These are phyloP conservation scores for Microsporum audouinii DNA, from an alignment of 2,329 filamentous ascomycete genomes.

Conservation along the genomic window DNA sequence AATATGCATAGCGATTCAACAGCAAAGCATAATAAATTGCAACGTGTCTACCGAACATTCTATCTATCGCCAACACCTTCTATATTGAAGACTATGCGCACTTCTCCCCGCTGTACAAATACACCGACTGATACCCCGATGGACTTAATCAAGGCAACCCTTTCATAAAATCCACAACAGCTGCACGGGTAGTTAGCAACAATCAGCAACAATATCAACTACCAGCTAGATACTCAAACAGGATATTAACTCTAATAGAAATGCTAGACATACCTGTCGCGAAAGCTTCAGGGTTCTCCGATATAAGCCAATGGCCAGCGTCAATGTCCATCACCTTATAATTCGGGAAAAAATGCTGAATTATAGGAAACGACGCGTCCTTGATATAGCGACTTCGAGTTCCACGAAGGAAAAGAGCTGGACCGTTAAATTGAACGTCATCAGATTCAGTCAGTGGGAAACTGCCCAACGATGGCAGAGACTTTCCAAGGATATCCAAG, in stretches of 20 bases:
- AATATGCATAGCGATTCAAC: neutral
- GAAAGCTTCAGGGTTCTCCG: slow-evolving; percentile 74
- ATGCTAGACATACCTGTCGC: slow-evolving; percentile 49
- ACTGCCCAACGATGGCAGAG: slow-evolving; percentile 66
- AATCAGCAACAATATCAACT: neutral
- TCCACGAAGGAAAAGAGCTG: slow-evolving; percentile 55
- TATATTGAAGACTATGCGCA: neutral
- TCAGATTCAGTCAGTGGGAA: slow-evolving; percentile 74
- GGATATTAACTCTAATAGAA: neutral
- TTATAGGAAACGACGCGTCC: slow-evolving; percentile 21
- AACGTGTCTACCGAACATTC: neutral
- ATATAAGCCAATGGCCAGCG: slow-evolving; percentile 77
- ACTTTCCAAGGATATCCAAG: slow-evolving; percentile 54
- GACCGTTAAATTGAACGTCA: slow-evolving; percentile 57
- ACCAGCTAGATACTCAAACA: neutral
- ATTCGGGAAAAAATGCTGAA: slow-evolving; percentile 56
- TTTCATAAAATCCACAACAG: slow-evolving; percentile 8
- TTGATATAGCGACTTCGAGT: slow-evolving; percentile 23
- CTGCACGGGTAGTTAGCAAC: slow-evolving; percentile 5
- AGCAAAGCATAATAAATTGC: neutral
- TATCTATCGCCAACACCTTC: neutral
- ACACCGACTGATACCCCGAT: too few relatives aligned
- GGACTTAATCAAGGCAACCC: neutral
- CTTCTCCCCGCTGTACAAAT: neutral
- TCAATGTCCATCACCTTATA: slow-evolving; percentile 66